Evolutionary conservation across 2,329 filamentous ascomycete genomes (phyloP), one percentile per base, ranked within the genome.

Genomic region (Arthrocladium fulminans): DNA sequence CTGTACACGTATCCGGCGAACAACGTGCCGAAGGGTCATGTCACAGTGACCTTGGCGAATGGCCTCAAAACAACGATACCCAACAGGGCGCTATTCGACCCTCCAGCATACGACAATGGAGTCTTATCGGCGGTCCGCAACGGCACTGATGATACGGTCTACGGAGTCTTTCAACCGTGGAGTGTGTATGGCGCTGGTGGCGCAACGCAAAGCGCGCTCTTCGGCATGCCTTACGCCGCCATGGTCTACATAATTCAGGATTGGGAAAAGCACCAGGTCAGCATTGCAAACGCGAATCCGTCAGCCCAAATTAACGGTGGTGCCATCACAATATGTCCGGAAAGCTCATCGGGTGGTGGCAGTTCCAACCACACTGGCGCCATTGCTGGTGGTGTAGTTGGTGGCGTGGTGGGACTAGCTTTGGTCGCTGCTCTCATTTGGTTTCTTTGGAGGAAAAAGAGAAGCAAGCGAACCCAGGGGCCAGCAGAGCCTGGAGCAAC

Each of bases 211-310:
- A 49, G 50, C 5, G 24, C 51, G 39, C 45, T 51, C 40, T 55
- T 52, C 49, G 55, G 55, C 12, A 51, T 57, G n/a, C 54, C 55
- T 2, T 56, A 50, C 40, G 39, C 56, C 37, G 56, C 53, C 35
- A 54, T 54, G 55, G 56, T 56, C 49, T 57, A 57, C 39, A 50
- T 57, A 12, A 51, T 57, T 24, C 48, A 37, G 20, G 55, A 57
- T 41, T 54, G 53, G 42, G 55, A 52, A 27, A 39, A 48, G 13
- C 24, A 44, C 13, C 42, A 54, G 22, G 52, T 54, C 48, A 50
- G 53, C 24, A 57, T 57, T 48, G 55, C 51, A 2, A 51, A 49
- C 3, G 55, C 55, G 19, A 55, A 54, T 27, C 51, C 49, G 5
- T 49, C 47, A 3, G 43, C 40, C 3, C 24, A 23, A 13, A 24